Evolutionary conservation across 2,329 filamentous ascomycete genomes (phyloP), one percentile per base, ranked within the genome.

Genomic region (Fusarium xyrophilum): DNA sequence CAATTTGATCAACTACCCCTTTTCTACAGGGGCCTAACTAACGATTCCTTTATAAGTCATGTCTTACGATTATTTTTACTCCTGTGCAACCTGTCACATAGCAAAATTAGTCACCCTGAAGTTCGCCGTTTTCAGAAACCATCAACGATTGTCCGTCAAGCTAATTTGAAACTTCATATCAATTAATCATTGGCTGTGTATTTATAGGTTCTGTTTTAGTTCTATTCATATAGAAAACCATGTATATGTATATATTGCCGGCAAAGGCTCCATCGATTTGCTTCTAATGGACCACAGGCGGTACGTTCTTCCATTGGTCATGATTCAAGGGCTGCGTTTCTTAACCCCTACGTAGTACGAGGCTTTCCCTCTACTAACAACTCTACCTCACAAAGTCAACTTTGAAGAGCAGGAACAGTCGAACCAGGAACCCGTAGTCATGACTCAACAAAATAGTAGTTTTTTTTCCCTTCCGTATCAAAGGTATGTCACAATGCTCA

Each of bases 401-500:
- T n/a, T 33, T 19, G 8, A 35, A 36, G 6, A n/a, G 12, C 8
- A 48, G 21, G 17, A 35, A 15, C 17, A n/a, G 17, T 44, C 9
- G 12, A 53, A 33, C 2, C 7, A 10, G 7, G 9, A 32, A 27
- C 32, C 10, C 7, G 12, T 4, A 21, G 38, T 21, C 40, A 62
- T 50, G 32, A 55, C 21, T 27, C 54, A 69, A 60, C 54, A 56
- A 56, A 67, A 54, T n/a, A 56, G 63, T 55, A 56, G 12, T 53
- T 67, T 50, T 25, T 43, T 66, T 67, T 54, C 56, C 6, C 11
- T 12, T 8, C 36, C 33, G 38, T 61, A 36, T 63, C 59, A 52
- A 52, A 69, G 54, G 53, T 59, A 60, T 59, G 43, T 65, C 46
- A 47, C 54, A 60, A 53, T 69, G 50, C 38, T 63, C 57, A 67